These are phyloP conservation scores for Aspergillus aculeatus DNA, from an alignment of 2,329 filamentous ascomycete species.

Conservation along the genomic window DNA sequence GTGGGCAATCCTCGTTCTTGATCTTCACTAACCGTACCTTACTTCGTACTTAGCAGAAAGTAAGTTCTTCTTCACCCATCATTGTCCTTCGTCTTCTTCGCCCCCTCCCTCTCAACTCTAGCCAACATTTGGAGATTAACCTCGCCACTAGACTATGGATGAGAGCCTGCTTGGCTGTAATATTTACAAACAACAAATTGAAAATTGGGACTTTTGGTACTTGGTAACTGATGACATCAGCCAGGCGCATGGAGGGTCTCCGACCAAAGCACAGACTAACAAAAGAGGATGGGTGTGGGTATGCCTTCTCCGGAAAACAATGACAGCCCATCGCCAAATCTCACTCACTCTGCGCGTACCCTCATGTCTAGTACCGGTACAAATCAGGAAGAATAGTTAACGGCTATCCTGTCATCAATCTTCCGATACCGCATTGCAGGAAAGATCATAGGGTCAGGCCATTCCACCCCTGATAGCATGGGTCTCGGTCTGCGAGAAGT, in stretches of 20 bases:
- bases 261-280: not conserved
- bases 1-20: not conserved
- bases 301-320: not conserved
- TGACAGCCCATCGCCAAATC: not conserved
- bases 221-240: not conserved
- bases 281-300: not conserved
- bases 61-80: not conserved
- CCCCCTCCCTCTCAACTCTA: no score
- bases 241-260: not conserved
- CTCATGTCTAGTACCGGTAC: not conserved
- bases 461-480: not conserved
- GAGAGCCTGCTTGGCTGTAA: not conserved
- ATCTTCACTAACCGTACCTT: not conserved
- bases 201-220: not conserved
- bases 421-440: not conserved
- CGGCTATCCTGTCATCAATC: not conserved
- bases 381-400: not conserved
- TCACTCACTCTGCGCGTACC: not conserved
- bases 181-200: not conserved
- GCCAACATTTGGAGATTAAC: not conserved
- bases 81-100: not conserved
- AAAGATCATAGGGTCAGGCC: not conserved
- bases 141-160: not conserved
- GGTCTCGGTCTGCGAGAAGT: not conserved
- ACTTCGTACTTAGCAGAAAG: not conserved